phyloP scores from a whole-genome alignment of 495 filamentous ascomycete genomes.

The Geoglossum glabrum region DNA sequence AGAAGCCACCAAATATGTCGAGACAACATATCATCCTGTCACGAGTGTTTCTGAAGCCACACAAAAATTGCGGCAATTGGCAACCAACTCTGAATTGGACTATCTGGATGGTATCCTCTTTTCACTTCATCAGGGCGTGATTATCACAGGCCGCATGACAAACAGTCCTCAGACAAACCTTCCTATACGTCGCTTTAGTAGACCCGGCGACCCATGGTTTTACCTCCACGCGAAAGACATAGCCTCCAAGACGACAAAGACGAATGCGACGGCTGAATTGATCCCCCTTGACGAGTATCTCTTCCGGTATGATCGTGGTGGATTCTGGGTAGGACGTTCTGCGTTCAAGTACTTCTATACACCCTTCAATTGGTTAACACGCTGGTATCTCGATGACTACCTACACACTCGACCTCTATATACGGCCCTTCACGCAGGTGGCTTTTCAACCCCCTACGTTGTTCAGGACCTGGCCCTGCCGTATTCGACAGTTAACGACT shows the following conservation, averaged over 20 bases:
- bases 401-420: slow-evolving; percentile 37
- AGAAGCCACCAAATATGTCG: slow-evolving; percentile 27
- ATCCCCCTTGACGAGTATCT: slow-evolving; percentile 38
- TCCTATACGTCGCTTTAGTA: slow-evolving; percentile 21
- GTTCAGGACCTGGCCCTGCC: slow-evolving; percentile 40
- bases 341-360: slow-evolving; percentile 34
- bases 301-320: slow-evolving; percentile 43
- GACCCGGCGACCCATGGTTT: slow-evolving; percentile 35
- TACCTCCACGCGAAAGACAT: slow-evolving; percentile 31
- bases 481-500: slow-evolving; percentile 22
- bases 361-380: slow-evolving; percentile 33
- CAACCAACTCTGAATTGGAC: slow-evolving; percentile 22
- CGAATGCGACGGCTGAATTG: too few species aligned
- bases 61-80: slow-evolving; percentile 16
- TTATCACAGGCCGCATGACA: slow-evolving; percentile 28
- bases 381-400: slow-evolving; percentile 31
- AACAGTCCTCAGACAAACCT: slow-evolving; percentile 9
- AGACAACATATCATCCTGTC: slow-evolving; percentile 27
- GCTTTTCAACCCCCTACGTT: slow-evolving; percentile 24
- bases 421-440: slow-evolving; percentile 32
- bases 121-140: slow-evolving; percentile 21
- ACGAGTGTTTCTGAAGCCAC: slow-evolving; percentile 22
- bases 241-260: too few species aligned
- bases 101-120: slow-evolving; percentile 36
- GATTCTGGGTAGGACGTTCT: slow-evolving; percentile 33